Percentiles rank a stretch among this genome's conserved stretches.
Evolutionary conservation across 2,329 filamentous ascomycete species (phyloP).

Genomic region (Hirsutella rhossiliensis): DNA sequence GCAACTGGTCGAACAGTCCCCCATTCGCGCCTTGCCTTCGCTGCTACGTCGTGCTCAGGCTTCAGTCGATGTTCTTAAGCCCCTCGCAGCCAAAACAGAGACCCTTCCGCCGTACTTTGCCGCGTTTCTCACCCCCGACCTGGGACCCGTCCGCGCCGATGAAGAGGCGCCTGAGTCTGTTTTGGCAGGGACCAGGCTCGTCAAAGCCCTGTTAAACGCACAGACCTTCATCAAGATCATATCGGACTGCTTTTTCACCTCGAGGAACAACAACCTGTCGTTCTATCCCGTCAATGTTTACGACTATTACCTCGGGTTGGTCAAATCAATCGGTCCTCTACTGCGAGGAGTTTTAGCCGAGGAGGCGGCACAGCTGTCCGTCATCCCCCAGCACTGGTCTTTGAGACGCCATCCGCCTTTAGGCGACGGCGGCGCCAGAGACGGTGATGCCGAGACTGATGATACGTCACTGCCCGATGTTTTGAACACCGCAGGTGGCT

Average conservation of each 20-base stretch:
- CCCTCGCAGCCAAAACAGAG: conserved; percentile 42
- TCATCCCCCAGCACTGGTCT: conserved; percentile 60
- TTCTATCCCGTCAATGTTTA: conserved; percentile 72
- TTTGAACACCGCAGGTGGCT: conserved; percentile 13
- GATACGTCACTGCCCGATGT: conserved; percentile 20
- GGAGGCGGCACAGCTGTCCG: conserved; percentile 61
- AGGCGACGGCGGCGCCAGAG: conserved; percentile 9
- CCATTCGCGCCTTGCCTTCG: conserved; percentile 71
- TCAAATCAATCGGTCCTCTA: conserved; percentile 64
- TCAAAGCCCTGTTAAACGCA: conserved; percentile 66
- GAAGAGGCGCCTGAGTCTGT: conserved; percentile 25
- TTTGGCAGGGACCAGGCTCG: conserved; percentile 58
- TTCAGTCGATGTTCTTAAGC: conserved; percentile 54
- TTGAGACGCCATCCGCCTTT: conserved; percentile 18
- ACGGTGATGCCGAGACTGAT: conserved; percentile 14
- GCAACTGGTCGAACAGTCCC: conserved; percentile 67
- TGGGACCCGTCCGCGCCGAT: conserved; percentile 19
- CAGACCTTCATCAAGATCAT: conserved; percentile 68
- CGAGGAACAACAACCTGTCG: conserved; percentile 49
- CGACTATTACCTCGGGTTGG: conserved; percentile 67
- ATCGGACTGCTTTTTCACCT: conserved; percentile 60
- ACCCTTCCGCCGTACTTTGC: conserved; percentile 57
- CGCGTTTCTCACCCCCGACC: conserved; percentile 42
- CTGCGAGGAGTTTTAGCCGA: conserved; percentile 76
- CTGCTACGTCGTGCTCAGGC: conserved; percentile 62